phyloP scores from a whole-genome alignment of 2,329 filamentous ascomycete species.

The Neonectria ditissima region DNA sequence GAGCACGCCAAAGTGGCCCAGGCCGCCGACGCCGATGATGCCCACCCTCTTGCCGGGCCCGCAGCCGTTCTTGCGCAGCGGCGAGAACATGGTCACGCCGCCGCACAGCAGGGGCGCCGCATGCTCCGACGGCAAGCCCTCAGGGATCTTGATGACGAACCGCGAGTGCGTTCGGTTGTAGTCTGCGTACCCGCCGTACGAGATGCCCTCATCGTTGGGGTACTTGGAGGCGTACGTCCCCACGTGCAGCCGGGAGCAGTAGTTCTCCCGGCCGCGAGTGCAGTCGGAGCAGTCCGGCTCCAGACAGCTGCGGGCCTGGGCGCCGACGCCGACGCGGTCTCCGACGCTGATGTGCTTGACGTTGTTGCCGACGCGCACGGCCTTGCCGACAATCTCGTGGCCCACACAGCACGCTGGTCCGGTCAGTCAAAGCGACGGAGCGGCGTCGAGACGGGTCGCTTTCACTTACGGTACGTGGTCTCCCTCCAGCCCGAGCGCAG shows the following conservation, averaged over 20 bases:
- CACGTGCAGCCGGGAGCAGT: conserved; percentile 70
- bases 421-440: neutral
- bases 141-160: conserved; percentile 76
- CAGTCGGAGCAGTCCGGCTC: conserved; percentile 25
- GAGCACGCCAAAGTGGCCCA: conserved; percentile 75
- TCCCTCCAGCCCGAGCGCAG: conserved; percentile 66
- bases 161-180: conserved; percentile 37
- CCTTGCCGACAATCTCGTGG: conserved; percentile 73
- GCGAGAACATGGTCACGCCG: conserved; percentile 74
- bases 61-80: conserved; percentile 69
- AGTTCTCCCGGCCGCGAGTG: conserved; percentile 70
- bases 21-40: conserved; percentile 74
- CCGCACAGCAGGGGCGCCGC: conserved; percentile 87
- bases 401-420: conserved; percentile 65
- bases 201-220: conserved; percentile 68
- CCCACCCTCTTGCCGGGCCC: conserved; percentile 76
- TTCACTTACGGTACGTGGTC: conserved; percentile 18
- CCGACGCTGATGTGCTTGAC: conserved; percentile 67
- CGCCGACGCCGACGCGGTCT: conserved; percentile 62
- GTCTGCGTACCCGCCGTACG: conserved; percentile 68
- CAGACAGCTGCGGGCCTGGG: conserved; percentile 38
- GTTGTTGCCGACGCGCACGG: conserved; percentile 65
- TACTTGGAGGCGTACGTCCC: conserved; percentile 68
- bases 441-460: neutral
- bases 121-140: conserved; percentile 68